Base-by-base conservation (phyloP, 176 grass and related monocot genomes). In the Aegilops sharonensis region DNA sequence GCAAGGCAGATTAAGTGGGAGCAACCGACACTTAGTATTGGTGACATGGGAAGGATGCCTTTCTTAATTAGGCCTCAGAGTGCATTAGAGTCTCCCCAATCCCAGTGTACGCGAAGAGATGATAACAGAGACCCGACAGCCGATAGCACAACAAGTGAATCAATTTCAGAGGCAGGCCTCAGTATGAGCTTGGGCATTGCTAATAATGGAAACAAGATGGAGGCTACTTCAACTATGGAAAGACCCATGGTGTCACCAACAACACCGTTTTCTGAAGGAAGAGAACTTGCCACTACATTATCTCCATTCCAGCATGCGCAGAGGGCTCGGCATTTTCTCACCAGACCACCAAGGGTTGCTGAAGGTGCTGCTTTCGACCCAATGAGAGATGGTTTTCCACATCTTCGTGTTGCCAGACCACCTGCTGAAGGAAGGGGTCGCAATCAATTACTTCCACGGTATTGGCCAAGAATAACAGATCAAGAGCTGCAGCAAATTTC, bases 401-500 rank as follows among this genome's bases (percentile, higher is more conserved):
- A 95, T 87, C 92, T 99, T 85, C 94, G 97, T 66, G 94, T 99
- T 84, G 97, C 94, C 10, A 96, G 97, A 66, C 97, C 97, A 64
- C 97, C 97, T 83, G 90, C 94, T 17, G 97, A 99, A 45, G 97
- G 95, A 81, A 87, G 92, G 79, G 92, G 92, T 1, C 94, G 94
- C 83, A 99, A 93, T 88, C 97, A 99, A 25, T 90, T 99, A 77
- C 97, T 99, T 84, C 97, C 97, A 20, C 86, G 97, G 25, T 99
- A 99, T 90, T 99, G 97, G 97, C 97, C 97, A 40, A 94, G 97
- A 91, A 99, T 99, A 87, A 99, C 97, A 21, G 97, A 99, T 76
- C 94, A 99, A 88, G 97, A 99, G 79, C 89, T 99, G 83, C 97
- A 99, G 17, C 97, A 99, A 93, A 99, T 99, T 86, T 99, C 97